Evolutionary conservation across 179 eudicot species (phyloP).

Genomic region (Beta corolliflora): DNA sequence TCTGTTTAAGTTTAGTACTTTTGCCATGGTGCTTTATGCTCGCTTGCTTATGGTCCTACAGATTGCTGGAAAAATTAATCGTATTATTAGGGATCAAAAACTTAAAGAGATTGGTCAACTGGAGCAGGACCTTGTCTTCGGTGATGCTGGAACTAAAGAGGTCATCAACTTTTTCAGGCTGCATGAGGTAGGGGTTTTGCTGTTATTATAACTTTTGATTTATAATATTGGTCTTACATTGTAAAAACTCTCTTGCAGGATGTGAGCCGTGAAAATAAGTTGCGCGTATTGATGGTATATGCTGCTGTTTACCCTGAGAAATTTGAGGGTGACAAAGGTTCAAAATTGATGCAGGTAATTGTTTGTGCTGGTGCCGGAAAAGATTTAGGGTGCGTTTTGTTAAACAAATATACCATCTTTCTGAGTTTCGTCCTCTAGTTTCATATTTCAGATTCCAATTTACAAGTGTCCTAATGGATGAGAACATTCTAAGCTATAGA

Average conservation of each 20-base stretch:
- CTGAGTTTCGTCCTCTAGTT: neutral
- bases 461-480: neutral
- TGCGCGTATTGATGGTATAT: slow-evolving; percentile 94
- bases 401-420: neutral
- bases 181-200: slow-evolving; percentile 48
- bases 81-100: slow-evolving; percentile 67
- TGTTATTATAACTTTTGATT: neutral
- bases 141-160: slow-evolving; percentile 97
- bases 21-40: slow-evolving; percentile 18
- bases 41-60: slow-evolving; percentile 33
- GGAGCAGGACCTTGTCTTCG: slow-evolving; percentile 97
- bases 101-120: slow-evolving; percentile 91
- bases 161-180: slow-evolving; percentile 73
- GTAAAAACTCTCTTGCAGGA: slow-evolving; percentile 53
- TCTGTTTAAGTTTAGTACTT: neutral
- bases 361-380: slow-evolving; percentile 9
- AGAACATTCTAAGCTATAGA: neutral
- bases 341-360: slow-evolving; percentile 80
- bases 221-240: slow-evolving; percentile 11
- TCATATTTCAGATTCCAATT: neutral
- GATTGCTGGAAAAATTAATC: slow-evolving; percentile 93
- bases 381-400: neutral
- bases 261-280: slow-evolving; percentile 68
- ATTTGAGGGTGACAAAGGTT: slow-evolving; percentile 72
- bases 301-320: slow-evolving; percentile 89